Evolutionary conservation across 1,284 basidiomycete genomes (phyloP), one percentile per base, ranked within the genome.

Genomic region (Microstroma glucosiphilum): DNA sequence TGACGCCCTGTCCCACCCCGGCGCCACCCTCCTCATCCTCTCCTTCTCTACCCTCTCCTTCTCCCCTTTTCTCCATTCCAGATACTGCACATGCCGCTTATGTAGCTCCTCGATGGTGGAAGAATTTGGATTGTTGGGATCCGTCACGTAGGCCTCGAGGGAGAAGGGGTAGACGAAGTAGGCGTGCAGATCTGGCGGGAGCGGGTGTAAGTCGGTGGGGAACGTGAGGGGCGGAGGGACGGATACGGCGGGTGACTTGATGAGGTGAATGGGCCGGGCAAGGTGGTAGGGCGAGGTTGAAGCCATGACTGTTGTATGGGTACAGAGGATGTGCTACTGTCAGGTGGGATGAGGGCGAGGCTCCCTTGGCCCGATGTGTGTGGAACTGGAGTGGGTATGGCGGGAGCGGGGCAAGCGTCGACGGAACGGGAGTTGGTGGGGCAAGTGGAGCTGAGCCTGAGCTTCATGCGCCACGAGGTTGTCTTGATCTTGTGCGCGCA

Each of bases 1-100:
- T 6, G 43, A 17, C 15, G 43, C 15, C 43, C 17, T 3, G 13
- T 54, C 25, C 51, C 51, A 54, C 13, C 51, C 61, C 13, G 41
- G 59, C 68, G 89, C 88, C 89, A 72, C 61, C 86, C 59, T 42
- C 74, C 76, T 89, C 88, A 71, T 82, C 90, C 55, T 88, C 88
- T 0, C 80, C 82, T 2, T 78, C 83, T 15, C 82, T 83, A 11
- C 85, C 83, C 79, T 56, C 81, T 90, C 40, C 90, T 86, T 76
- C 86, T 90, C 64, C 86, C 87, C 68, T 83, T 91, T 15, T 78
- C 85, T 46, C 86, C 25, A 21, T 13, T 54, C 51, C 17, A 54
- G 51, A 54, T 19, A 54, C 25, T 13, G 15, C 21, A 25, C 51
- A 13, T 54, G 25, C 13, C 51, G 51, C 15, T 26, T 19, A 15